Conservation (phyloP, 2,329 filamentous ascomycete species). For the Apiospora kogelbergensis region DNA sequence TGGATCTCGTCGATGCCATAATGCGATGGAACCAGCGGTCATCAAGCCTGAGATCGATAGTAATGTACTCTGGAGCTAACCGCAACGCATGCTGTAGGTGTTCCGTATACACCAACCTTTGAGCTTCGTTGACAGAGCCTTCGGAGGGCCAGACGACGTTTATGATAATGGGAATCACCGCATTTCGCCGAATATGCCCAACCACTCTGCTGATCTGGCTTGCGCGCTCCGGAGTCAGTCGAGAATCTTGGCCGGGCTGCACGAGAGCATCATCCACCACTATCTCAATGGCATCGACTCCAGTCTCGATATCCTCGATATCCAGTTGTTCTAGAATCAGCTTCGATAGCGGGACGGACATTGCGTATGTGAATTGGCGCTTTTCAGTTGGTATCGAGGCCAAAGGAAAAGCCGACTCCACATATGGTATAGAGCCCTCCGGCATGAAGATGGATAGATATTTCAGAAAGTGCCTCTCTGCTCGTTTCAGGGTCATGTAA, state of each 20-base stretch:
- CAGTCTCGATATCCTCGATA: conserved; percentile 65
- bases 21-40: conserved; percentile 51
- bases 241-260: conserved; percentile 4
- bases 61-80: conserved; percentile 62
- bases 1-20: conserved; percentile 50
- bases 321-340: conserved; percentile 55
- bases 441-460: conserved; percentile 64
- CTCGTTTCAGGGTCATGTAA: conserved; percentile 66
- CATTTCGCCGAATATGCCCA: conserved; percentile 61
- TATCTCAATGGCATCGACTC: conserved; percentile 66
- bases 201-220: conserved; percentile 57
- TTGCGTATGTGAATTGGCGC: conserved; percentile 65
- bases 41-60: conserved; percentile 60
- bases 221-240: conserved; percentile 33
- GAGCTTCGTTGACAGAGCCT: conserved; percentile 22
- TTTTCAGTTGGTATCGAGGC: conserved; percentile 60
- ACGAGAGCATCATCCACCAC: conserved; percentile 45
- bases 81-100: conserved; percentile 60
- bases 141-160: conserved; percentile 43
- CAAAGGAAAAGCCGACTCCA: conserved; percentile 65
- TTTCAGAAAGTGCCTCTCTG: conserved; percentile 68
- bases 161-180: conserved; percentile 59
- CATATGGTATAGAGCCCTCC: conserved; percentile 52
- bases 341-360: conserved; percentile 59
- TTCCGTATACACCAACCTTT: conserved; percentile 47